Percentiles rank a stretch among this genome's conserved stretches.
Evolutionary conservation across 202 grass and related monocot species (phyloP).

Genomic region (Panicum virgatum): DNA sequence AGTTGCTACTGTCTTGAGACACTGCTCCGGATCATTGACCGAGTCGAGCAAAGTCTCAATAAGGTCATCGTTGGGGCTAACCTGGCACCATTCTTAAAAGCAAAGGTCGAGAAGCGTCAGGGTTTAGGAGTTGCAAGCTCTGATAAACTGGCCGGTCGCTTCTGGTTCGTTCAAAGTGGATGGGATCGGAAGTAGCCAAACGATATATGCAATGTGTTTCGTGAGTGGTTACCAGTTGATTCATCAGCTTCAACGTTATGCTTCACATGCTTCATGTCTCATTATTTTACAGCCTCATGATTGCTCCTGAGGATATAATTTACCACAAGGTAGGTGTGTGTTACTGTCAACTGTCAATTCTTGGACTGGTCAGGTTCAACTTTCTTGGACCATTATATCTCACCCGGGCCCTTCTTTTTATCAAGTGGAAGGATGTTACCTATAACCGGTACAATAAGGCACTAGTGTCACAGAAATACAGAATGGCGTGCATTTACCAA

Average conservation of each 20-base stretch:
- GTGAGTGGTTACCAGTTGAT: slow-evolving; percentile 9
- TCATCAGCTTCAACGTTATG: not conserved
- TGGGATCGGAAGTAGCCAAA: not conserved
- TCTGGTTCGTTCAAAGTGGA: slow-evolving; percentile 39
- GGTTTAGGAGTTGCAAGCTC: not conserved
- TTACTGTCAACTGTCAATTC: slow-evolving; percentile 2
- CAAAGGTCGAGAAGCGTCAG: not conserved
- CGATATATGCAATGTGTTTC: not conserved
- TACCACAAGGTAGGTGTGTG: not conserved
- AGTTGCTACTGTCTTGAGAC: not conserved
- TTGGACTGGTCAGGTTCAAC: not conserved
- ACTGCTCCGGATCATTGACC: not conserved
- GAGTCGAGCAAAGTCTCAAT: not conserved
- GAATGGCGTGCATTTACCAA: not conserved
- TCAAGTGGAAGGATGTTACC: slow-evolving; percentile 13
- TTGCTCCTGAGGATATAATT: slow-evolving; percentile 5
- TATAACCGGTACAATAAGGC: not conserved
- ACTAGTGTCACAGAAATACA: not conserved
- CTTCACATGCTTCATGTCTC: not conserved
- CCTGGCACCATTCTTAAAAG: not conserved
- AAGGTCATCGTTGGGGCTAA: slow-evolving; percentile 9
- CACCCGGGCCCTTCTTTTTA: not conserved
- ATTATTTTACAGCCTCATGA: slow-evolving; percentile 15
- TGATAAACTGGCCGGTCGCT: not conserved
- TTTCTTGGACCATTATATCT: not conserved